Evolutionary conservation across 179 eudicot species (phyloP).

Genomic region (Beta corolliflora): DNA sequence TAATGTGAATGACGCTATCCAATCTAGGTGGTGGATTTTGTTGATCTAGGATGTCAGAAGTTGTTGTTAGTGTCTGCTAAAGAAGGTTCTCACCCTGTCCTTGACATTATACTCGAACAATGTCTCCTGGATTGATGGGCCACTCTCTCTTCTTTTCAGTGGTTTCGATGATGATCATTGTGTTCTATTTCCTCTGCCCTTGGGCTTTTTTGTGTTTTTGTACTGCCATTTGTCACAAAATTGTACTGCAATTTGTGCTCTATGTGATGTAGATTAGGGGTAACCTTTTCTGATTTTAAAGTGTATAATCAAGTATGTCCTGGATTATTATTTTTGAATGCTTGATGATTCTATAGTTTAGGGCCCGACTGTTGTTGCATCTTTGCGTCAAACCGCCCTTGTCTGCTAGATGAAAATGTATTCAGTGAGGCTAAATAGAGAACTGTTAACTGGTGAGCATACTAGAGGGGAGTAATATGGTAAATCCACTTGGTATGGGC

Average conservation of each 20-base stretch:
- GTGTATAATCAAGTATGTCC: background rate
- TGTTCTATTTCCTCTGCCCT: background rate
- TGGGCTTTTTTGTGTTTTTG: too few relatives aligned
- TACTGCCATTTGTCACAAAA: slow-evolving; percentile 3
- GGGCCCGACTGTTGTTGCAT: background rate
- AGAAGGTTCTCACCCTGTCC: background rate
- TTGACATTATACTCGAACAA: background rate
- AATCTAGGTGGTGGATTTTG: background rate
- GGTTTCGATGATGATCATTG: background rate
- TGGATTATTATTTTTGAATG: background rate
- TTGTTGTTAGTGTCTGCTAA: background rate
- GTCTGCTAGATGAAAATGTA: too few relatives aligned
- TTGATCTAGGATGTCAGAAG: slow-evolving; percentile 1
- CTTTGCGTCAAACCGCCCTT: background rate
- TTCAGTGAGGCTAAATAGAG: too few relatives aligned
- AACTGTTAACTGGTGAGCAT: too few relatives aligned
- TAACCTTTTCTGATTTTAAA: background rate
- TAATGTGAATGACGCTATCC: background rate
- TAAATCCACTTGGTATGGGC: too few relatives aligned
- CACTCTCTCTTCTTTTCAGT: background rate
- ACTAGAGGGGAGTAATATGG: too few relatives aligned
- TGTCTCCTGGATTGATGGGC: background rate
- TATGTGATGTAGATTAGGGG: background rate
- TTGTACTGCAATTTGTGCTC: background rate
- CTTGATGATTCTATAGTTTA: background rate